Evolutionary conservation across 2,329 filamentous ascomycete genomes (phyloP).

Genomic region (Sporothrix curviconia): DNA sequence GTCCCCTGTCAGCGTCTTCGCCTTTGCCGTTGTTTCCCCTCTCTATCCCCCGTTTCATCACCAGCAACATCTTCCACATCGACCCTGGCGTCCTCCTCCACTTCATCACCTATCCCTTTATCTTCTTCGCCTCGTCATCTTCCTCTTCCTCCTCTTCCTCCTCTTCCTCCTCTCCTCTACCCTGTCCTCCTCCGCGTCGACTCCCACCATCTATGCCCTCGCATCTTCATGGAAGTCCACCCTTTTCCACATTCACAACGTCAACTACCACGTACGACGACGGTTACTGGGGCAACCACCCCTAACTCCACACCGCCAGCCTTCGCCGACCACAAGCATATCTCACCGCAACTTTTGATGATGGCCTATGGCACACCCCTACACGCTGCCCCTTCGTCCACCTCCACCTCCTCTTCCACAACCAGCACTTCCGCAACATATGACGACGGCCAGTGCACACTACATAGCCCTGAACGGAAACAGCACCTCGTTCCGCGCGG

Average conservation of each 20-base stretch:
- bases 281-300: not conserved
- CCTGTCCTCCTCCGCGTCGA: too few species aligned
- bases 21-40: not conserved
- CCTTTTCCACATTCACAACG: not conserved
- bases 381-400: not conserved
- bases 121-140: not conserved
- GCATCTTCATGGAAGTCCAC: not conserved
- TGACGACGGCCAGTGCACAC: not conserved
- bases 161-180: not conserved
- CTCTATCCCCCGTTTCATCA: not conserved
- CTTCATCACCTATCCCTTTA: not conserved
- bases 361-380: not conserved
- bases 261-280: not conserved
- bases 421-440: constrained; percentile 29
- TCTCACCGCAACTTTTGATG: too few species aligned
- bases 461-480: too few species aligned
- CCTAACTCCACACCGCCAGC: not conserved
- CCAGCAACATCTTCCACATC: not conserved
- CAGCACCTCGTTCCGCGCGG: too few species aligned
- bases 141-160: not conserved
- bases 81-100: not conserved
- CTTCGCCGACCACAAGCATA: not conserved
- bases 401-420: constrained; percentile 36
- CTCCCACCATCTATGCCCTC: not conserved
- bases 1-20: not conserved